Conservation (phyloP, 345 rosid genomes). For the Clausena lansium region DNA sequence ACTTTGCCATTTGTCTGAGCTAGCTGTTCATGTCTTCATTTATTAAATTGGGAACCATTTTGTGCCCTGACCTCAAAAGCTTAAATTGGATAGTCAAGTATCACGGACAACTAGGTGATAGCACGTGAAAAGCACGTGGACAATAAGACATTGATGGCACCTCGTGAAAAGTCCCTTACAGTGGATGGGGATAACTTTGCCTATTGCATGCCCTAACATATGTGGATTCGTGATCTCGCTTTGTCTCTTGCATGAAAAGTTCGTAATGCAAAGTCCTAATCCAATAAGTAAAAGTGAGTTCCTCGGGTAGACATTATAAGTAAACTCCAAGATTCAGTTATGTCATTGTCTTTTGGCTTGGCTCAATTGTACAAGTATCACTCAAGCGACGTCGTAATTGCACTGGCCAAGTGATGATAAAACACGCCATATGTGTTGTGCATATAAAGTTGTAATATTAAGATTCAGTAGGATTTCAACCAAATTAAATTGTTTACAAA, state of each 20-base stretch:
- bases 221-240: constrained; percentile 11
- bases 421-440: background rate
- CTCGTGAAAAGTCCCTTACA: constrained; percentile 18
- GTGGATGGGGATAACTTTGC: constrained; percentile 10
- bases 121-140: constrained; percentile 30
- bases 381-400: background rate
- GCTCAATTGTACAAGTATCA: background rate
- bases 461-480: background rate
- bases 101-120: constrained; percentile 11
- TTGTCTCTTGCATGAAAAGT: constrained; percentile 2
- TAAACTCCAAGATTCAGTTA: constrained; percentile 1
- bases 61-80: background rate
- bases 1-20: background rate
- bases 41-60: background rate
- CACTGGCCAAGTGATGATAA: background rate
- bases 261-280: background rate
- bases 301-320: background rate
- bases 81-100: constrained; percentile 3
- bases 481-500: background rate
- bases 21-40: background rate
- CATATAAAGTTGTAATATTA: background rate
- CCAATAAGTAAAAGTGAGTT: background rate
- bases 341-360: constrained; percentile 1
- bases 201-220: background rate
- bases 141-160: constrained; percentile 9